Evolutionary conservation across 495 filamentous ascomycete genomes (phyloP), one percentile per base, ranked within the genome.

Genomic region (Trichocladium uniseriatum): DNA sequence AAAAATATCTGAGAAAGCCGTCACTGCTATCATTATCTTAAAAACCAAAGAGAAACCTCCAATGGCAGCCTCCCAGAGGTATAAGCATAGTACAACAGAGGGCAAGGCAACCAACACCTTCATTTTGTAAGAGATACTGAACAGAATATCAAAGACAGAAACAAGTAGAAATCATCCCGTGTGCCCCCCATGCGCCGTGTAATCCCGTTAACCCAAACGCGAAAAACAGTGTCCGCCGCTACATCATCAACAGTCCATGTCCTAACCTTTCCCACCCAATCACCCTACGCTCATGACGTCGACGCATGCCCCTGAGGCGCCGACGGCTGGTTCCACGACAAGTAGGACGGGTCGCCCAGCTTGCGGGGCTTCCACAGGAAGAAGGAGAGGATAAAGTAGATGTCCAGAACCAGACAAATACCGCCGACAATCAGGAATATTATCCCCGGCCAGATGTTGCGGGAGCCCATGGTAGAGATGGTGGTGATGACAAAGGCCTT

Each of bases 341-440:
- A 76, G 66, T 97, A 97, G 24, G 88, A 95, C 63, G 95, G 92
- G 65, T 99, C 92, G 22, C 92, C 92, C 38, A 99, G 78, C 84
- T 97, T 97, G 53, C 92, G 90, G 49, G 89, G 92, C 60, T 86
- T 91, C 62, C 62, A 65, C 62, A 97, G 79, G 51, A 96, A 73
- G 69, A 95, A 89, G 9, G 87, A 87, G 50, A 86, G 71, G 11
- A 90, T 89, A 68, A 99, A 99, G 43, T 96, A 58, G 14, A 82
- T 74, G 16, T 91, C 91, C 9, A 99, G 77, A 16, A 95, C 64
- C 45, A 97, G 79, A 68, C 94, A 99, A 52, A 96, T 77, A 38
- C 91, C 92, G 37, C 88, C 90, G 18, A 99, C 87, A 34, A 95
- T 87, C 24, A 97, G 73, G 69, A 95, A 99, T 37, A 90, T 88